These are phyloP conservation scores for Jacaranda copaia DNA, from an alignment of 257 asterid genomes.

Conservation along the genomic window DNA sequence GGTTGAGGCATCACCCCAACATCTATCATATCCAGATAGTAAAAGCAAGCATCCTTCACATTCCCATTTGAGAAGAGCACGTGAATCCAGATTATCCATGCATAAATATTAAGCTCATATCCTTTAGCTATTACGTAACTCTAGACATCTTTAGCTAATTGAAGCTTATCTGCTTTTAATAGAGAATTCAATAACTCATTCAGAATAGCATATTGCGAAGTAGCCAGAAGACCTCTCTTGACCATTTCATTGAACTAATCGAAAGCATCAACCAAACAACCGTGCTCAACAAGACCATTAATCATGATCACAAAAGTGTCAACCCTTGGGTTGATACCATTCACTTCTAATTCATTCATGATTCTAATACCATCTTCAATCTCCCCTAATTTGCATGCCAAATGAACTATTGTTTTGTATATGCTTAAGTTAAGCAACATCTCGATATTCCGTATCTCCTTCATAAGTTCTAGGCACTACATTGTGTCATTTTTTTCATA, in stretches of 20 bases:
- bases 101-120: slow-evolving; percentile 78
- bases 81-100: slow-evolving; percentile 97
- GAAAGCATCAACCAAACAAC: slow-evolving; percentile 75
- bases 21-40: slow-evolving; percentile 92
- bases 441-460: slow-evolving; percentile 74
- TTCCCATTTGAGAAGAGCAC: slow-evolving; percentile 78
- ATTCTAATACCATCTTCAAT: slow-evolving; percentile 54
- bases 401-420: slow-evolving; percentile 65
- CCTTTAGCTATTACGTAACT: slow-evolving; percentile 72
- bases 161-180: slow-evolving; percentile 76
- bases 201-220: slow-evolving; percentile 83
- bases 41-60: slow-evolving; percentile 87
- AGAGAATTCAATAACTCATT: slow-evolving; percentile 78
- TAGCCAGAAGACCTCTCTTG: slow-evolving; percentile 73
- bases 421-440: slow-evolving; percentile 63
- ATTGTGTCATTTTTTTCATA: too few species aligned
- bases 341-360: slow-evolving; percentile 74
- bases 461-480: slow-evolving; percentile 68
- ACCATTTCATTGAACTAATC: slow-evolving; percentile 85
- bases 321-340: slow-evolving; percentile 74
- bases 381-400: slow-evolving; percentile 86
- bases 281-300: slow-evolving; percentile 71
- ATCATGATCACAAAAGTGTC: slow-evolving; percentile 76
- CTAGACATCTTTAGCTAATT: slow-evolving; percentile 79
- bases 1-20: slow-evolving; percentile 96